Evolutionary conservation across 495 filamentous ascomycete species (phyloP).

Genomic region (Xylaria grammica): DNA sequence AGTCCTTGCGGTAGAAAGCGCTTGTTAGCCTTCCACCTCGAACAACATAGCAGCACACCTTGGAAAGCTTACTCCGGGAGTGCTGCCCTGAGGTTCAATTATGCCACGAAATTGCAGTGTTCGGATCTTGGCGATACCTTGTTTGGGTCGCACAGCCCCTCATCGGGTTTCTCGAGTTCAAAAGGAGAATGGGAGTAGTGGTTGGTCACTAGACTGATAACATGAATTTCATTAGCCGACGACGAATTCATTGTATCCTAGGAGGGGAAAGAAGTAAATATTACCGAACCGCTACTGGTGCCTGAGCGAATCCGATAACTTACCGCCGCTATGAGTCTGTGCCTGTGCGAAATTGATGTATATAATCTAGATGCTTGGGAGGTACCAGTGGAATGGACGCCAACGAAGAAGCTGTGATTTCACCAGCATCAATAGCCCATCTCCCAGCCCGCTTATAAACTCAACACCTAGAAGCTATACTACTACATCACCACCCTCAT

Average conservation of each 20-base stretch:
- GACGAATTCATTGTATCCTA: neutral
- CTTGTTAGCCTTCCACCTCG: neutral
- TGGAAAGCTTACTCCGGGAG: neutral
- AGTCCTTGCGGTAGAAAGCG: neutral
- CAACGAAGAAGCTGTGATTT: neutral
- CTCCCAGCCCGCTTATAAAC: neutral
- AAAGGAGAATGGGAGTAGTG: neutral
- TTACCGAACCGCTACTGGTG: neutral
- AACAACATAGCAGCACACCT: neutral
- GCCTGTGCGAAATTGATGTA: neutral
- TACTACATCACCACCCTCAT: too few relatives aligned
- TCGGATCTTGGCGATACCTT: neutral
- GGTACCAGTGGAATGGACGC: neutral
- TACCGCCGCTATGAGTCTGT: neutral
- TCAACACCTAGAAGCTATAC: too few relatives aligned
- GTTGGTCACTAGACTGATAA: neutral
- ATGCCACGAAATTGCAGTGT: neutral
- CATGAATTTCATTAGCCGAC: neutral
- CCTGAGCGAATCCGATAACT: neutral
- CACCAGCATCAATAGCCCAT: neutral
- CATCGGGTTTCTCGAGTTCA: neutral
- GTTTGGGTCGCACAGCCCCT: neutral
- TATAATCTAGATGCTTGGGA: neutral
- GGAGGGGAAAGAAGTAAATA: neutral
- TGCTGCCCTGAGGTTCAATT: neutral